A percentile compares a stretch with the other conserved stretches of the same genome.
phyloP scores from a whole-genome alignment of 2,329 filamentous ascomycete genomes.

The Diaporthe amygdali region DNA sequence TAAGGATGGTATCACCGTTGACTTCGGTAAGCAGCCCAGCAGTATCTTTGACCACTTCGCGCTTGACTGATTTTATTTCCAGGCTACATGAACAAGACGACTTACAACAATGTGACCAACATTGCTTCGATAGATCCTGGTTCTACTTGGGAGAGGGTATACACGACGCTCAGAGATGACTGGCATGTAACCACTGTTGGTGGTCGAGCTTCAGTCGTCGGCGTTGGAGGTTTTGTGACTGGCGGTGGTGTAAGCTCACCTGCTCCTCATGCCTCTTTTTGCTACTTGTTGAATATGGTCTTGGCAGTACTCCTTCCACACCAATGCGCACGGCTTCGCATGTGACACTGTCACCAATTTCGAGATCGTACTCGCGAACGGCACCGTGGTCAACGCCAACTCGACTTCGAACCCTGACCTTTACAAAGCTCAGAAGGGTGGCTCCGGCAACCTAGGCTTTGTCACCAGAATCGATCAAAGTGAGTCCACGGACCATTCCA shows the following conservation, averaged over 20 bases:
- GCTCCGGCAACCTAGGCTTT: conserved; percentile 48
- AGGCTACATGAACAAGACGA: conserved; percentile 32
- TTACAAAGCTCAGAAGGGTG: conserved; percentile 50
- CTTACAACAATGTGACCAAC: conserved; percentile 34
- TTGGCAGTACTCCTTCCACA: conserved; percentile 50
- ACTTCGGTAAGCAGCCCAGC: conserved; percentile 33
- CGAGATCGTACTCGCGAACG: conserved; percentile 53
- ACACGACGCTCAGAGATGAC: conserved; percentile 25
- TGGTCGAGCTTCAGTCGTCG: conserved; percentile 46
- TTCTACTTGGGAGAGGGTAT: conserved; percentile 38
- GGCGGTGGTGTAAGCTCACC: conserved; percentile 7
- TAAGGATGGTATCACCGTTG: conserved; percentile 39
- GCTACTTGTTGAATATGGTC: conserved; percentile 35
- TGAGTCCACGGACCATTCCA: conserved; percentile 16
- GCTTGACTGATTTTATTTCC: neutral
- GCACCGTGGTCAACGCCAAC: conserved; percentile 48
- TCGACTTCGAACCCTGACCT: conserved; percentile 43
- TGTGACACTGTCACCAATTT: conserved; percentile 51
- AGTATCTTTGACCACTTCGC: neutral
- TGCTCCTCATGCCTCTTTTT: too few relatives aligned
- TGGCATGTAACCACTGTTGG: conserved; percentile 35
- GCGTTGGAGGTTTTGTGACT: conserved; percentile 49
- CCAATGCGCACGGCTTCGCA: conserved; percentile 44
- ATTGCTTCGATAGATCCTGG: conserved; percentile 39
- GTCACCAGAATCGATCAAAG: conserved; percentile 35